A percentile compares a stretch with the other conserved stretches of the same genome.
Conservation (phyloP, 2,329 filamentous ascomycete genomes). For the Cladosporium oxysporum region DNA sequence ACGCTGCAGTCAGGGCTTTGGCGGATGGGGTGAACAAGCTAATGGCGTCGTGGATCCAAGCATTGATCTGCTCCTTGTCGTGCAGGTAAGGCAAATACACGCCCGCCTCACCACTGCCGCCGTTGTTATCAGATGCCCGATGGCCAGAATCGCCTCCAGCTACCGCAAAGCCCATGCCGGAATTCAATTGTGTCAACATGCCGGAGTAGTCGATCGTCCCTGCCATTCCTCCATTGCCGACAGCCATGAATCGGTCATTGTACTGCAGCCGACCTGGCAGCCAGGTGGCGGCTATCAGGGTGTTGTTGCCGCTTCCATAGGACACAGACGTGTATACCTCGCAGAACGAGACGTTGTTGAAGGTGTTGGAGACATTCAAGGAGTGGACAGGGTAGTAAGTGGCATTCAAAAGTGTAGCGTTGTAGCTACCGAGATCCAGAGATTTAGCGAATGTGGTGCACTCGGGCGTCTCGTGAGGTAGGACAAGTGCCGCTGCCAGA, state of each 20-base stretch:
- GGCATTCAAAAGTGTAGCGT: slow-evolving; percentile 26
- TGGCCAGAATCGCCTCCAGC: slow-evolving; percentile 33
- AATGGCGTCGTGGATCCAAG: slow-evolving; percentile 44
- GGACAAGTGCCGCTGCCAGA: slow-evolving; percentile 4
- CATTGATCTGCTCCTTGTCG: slow-evolving; percentile 31
- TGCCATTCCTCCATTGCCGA: slow-evolving; percentile 35
- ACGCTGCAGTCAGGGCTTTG: slow-evolving; percentile 34
- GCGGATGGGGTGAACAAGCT: slow-evolving; percentile 38
- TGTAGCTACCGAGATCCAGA: slow-evolving; percentile 18
- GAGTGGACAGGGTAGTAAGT: slow-evolving; percentile 24
- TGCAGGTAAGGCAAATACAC: slow-evolving; percentile 33
- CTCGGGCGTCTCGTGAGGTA: neutral
- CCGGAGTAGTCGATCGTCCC: slow-evolving; percentile 28
- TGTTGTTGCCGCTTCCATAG: slow-evolving; percentile 28
- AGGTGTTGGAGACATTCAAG: slow-evolving; percentile 25
- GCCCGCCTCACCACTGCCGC: slow-evolving; percentile 28
- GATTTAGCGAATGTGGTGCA: slow-evolving; percentile 16
- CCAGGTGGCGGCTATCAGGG: slow-evolving; percentile 30
- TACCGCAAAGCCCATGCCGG: slow-evolving; percentile 31
- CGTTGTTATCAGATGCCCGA: slow-evolving; percentile 30
- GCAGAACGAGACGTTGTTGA: slow-evolving; percentile 30
- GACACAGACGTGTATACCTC: slow-evolving; percentile 28
- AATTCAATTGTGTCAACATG: slow-evolving; percentile 32
- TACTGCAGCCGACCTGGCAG: slow-evolving; percentile 29
- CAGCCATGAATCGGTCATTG: slow-evolving; percentile 32